These are phyloP conservation scores for Pseudoturritis turrita DNA, from an alignment of 345 rosid species.

Conservation along the genomic window DNA sequence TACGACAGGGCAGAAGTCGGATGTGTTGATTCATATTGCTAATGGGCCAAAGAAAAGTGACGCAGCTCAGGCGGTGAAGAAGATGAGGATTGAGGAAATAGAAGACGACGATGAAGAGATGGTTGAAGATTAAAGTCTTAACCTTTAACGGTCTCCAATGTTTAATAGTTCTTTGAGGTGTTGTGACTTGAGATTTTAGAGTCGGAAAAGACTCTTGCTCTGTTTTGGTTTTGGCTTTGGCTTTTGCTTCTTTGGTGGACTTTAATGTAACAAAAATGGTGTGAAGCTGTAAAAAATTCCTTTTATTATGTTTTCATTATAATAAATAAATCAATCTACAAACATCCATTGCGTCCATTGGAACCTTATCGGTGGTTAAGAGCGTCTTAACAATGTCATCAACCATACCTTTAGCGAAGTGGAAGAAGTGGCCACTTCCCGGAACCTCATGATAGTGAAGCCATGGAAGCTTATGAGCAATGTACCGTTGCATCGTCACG, in stretches of 20 bases:
- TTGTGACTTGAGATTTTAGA: background rate
- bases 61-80: constrained; percentile 82
- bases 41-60: constrained; percentile 40
- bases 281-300: background rate
- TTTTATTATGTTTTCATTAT: background rate
- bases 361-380: constrained; percentile 20
- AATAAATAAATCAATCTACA: background rate
- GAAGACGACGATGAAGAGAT: constrained; percentile 62
- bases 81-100: constrained; percentile 78
- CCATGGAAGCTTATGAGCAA: constrained; percentile 64
- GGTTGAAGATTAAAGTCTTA: constrained; percentile 23
- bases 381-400: constrained; percentile 51
- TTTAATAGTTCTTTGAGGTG: background rate
- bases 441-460: constrained; percentile 62
- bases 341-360: background rate
- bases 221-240: background rate
- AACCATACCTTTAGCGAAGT: constrained; percentile 28
- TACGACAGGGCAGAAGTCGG: constrained; percentile 61
- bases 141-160: background rate
- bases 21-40: constrained; percentile 59
- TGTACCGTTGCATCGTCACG: constrained; percentile 37
- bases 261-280: background rate
- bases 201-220: background rate
- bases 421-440: constrained; percentile 45
- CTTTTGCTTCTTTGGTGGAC: background rate